phyloP scores from a whole-genome alignment of 192 early-diverging fungal species.

The Linnemannia schmuckeri region DNA sequence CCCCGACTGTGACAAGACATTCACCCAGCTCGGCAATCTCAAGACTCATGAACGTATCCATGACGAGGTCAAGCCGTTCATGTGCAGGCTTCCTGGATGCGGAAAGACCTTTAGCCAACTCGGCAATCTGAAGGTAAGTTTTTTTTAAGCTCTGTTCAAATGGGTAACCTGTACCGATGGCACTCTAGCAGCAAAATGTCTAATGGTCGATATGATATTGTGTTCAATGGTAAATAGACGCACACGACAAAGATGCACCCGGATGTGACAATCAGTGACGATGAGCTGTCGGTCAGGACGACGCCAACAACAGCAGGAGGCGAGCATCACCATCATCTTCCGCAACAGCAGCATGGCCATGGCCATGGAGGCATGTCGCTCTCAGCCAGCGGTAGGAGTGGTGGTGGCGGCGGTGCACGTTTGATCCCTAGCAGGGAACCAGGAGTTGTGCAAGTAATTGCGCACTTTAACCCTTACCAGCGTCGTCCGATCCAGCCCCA shows the following conservation, averaged over 20 bases:
- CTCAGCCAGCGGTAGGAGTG: background rate
- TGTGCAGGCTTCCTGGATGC: constrained; percentile 74
- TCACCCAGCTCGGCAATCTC: constrained; percentile 86
- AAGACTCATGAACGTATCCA: constrained; percentile 86
- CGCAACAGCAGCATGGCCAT: background rate
- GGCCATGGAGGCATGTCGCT: background rate
- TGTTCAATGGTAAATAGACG: constrained; percentile 22
- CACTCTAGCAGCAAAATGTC: background rate
- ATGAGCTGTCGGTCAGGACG: constrained; percentile 36
- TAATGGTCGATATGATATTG: background rate
- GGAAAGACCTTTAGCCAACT: constrained; percentile 79
- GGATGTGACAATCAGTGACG: constrained; percentile 44
- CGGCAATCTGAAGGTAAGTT: constrained; percentile 67
- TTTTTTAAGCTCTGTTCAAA: background rate
- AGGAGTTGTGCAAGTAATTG: constrained; percentile 47
- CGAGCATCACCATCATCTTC: constrained; percentile 6
- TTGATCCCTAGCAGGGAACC: constrained; percentile 17
- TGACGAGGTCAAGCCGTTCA: constrained; percentile 78
- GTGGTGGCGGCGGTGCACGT: constrained; percentile 9
- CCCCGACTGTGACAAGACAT: constrained; percentile 82
- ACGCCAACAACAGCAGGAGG: background rate
- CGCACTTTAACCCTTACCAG: constrained; percentile 52
- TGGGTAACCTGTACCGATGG: background rate
- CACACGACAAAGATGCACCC: constrained; percentile 53
- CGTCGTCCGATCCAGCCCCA: constrained; percentile 53